Conservation (phyloP, 2,329 filamentous ascomycete genomes). For the Leptographium lundbergii region DNA sequence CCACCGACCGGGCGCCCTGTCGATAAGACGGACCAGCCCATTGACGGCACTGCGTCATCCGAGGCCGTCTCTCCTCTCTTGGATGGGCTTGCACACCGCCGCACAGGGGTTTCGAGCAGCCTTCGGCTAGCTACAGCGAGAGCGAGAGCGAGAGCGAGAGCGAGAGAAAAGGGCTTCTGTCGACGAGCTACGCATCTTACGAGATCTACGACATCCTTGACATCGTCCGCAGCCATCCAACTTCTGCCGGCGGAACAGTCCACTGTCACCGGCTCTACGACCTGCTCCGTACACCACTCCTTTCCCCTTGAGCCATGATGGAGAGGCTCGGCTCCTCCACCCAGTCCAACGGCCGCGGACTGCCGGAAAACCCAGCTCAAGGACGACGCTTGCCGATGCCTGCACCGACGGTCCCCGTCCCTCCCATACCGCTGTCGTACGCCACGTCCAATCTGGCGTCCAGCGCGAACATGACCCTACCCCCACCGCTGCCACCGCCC, state of each 20-base stretch:
- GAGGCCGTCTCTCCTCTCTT: neutral
- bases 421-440: constrained; percentile 12
- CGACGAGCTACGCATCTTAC: neutral
- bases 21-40: neutral
- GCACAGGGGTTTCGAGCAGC: neutral
- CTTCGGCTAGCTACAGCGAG: neutral
- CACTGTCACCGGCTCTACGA: neutral
- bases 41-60: neutral
- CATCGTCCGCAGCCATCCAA: neutral
- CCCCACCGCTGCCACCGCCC: constrained; percentile 21
- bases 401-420: constrained; percentile 12
- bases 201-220: neutral
- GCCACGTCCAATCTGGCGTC: neutral
- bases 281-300: neutral
- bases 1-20: neutral
- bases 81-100: neutral
- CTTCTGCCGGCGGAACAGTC: neutral
- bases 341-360: constrained; percentile 13
- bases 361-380: constrained; percentile 24
- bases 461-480: constrained; percentile 22
- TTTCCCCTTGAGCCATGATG: neutral
- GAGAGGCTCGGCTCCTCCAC: constrained; percentile 6
- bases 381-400: constrained; percentile 19
- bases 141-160: neutral
- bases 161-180: neutral